Evolutionary conservation across 305 asterid genomes (phyloP).

Genomic region (Ajuga reptans): DNA sequence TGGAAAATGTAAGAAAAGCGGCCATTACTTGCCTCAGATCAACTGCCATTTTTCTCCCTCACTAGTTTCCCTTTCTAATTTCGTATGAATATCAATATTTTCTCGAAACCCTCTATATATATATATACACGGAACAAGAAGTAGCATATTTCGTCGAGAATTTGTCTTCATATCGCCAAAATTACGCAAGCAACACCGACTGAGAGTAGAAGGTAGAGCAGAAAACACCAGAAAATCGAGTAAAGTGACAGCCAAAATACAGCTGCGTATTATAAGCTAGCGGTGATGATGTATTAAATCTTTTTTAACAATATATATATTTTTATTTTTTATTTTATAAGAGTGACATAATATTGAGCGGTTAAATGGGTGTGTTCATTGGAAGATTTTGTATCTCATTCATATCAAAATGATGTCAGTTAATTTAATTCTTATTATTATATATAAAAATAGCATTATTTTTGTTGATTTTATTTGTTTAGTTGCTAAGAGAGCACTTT

Average conservation of each 20-base stretch:
- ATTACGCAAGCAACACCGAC: conserved; percentile 15
- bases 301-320: too few species aligned
- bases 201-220: not conserved
- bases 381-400: too few species aligned
- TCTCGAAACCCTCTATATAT: not conserved
- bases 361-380: too few species aligned
- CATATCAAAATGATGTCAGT: too few species aligned
- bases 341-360: too few species aligned
- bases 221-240: conserved; percentile 15
- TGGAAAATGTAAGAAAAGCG: conserved; percentile 56
- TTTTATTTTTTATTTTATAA: not conserved
- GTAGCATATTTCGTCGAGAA: too few species aligned
- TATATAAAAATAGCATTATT: not conserved
- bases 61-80: not conserved
- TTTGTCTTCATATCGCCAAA: conserved; percentile 6
- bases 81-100: too few species aligned
- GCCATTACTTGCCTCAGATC: conserved; percentile 63
- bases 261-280: conserved; percentile 12
- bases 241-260: conserved; percentile 21
- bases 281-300: conserved; percentile 16
- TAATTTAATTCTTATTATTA: too few species aligned
- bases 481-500: not conserved
- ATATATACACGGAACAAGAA: not conserved
- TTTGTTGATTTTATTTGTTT: not conserved
- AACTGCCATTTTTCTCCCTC: conserved; percentile 24